These are phyloP conservation scores for Chlorella sp. DNA, from an alignment of 139 green algal genomes.

Conservation along the genomic window DNA sequence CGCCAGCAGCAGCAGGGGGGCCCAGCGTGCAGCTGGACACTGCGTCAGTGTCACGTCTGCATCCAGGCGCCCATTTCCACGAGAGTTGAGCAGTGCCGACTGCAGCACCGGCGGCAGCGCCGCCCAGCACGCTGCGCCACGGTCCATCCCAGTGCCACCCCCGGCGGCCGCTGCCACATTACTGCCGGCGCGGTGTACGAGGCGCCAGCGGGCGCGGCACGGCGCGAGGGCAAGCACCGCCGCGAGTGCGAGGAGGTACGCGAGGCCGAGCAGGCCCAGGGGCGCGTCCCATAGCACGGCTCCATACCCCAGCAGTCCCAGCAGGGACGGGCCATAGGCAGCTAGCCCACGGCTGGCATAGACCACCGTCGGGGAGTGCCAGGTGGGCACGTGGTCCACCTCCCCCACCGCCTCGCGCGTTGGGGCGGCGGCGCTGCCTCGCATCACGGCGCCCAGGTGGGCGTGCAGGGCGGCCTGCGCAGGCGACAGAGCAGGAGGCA, in stretches of 20 bases:
- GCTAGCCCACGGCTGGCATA: no score
- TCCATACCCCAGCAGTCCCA: no score
- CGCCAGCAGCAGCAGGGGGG: constrained; percentile 25
- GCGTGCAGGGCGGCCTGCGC: constrained; percentile 35
- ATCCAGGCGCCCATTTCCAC: no score
- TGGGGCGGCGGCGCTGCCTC: no score
- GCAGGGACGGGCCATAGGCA: constrained; percentile 33
- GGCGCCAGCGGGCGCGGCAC: no score
- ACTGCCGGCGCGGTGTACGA: no score
- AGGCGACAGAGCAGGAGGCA: background rate
- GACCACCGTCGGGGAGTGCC: constrained; percentile 5
- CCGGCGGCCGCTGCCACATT: no score
- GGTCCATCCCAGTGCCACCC: no score
- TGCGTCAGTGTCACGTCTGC: no score
- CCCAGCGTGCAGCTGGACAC: constrained; percentile 20
- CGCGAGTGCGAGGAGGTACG: constrained; percentile 34
- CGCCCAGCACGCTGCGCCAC: no score
- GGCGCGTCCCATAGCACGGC: constrained; percentile 30
- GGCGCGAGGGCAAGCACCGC: constrained; percentile 22
- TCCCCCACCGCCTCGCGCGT: background rate
- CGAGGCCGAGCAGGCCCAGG: constrained; percentile 35
- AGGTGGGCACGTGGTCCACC: constrained; percentile 19
- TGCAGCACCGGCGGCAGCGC: no score
- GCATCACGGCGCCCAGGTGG: background rate
- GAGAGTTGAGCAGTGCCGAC: no score